Evolutionary conservation across 2,329 filamentous ascomycete genomes (phyloP).

Genomic region (Elsinoe arachidis): DNA sequence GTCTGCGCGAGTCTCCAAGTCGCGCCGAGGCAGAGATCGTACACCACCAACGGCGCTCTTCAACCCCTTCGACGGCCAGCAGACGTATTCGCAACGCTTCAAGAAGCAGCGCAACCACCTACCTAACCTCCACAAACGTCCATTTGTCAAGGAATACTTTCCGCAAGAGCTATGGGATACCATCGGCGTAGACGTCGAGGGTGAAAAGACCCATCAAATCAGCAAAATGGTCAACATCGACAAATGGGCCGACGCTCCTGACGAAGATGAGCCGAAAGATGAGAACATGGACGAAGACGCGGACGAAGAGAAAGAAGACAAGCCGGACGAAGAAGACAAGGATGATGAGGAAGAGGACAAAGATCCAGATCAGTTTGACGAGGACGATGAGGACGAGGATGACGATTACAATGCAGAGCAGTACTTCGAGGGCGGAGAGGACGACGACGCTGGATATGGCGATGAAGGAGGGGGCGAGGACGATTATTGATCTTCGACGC

Average conservation of each 20-base stretch:
- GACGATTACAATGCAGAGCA: constrained; percentile 58
- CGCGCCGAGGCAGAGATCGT: background rate
- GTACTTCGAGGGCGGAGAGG: constrained; percentile 55
- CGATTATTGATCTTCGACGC: constrained; percentile 19
- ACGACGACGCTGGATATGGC: constrained; percentile 44
- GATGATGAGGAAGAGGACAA: constrained; percentile 47
- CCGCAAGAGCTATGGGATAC: constrained; percentile 49
- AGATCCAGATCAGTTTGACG: constrained; percentile 52
- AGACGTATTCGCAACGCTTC: constrained; percentile 49
- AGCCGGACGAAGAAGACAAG: constrained; percentile 38
- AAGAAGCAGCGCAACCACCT: constrained; percentile 47
- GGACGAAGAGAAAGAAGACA: constrained; percentile 28
- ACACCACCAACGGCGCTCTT: constrained; percentile 35
- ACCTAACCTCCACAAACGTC: constrained; percentile 45
- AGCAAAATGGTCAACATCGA: constrained; percentile 12
- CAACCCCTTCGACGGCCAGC: constrained; percentile 55
- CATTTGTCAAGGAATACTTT: constrained; percentile 49
- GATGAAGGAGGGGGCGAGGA: constrained; percentile 44
- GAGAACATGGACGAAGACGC: constrained; percentile 32
- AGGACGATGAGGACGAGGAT: constrained; percentile 46
- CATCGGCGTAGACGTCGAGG: constrained; percentile 31
- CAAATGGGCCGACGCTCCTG: constrained; percentile 18
- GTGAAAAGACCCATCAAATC: constrained; percentile 7
- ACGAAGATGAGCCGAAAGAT: constrained; percentile 34
- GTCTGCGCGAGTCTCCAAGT: constrained; percentile 35